Percentiles rank a stretch among this genome's conserved stretches.
Evolutionary conservation across 1,284 basidiomycete genomes (phyloP).

Genomic region (Megacollybia platyphylla): DNA sequence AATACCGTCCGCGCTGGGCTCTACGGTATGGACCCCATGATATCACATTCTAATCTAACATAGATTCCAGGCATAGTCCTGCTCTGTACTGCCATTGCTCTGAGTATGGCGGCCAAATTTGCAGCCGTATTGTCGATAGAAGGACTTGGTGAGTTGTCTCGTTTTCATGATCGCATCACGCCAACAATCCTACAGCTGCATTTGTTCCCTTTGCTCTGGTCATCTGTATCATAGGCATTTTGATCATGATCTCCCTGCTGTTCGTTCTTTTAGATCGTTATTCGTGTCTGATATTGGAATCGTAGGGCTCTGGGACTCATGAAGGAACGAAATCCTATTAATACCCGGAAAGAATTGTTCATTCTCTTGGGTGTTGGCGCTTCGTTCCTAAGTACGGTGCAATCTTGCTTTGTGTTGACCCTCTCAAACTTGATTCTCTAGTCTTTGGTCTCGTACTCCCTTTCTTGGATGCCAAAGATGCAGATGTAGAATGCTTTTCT

Average conservation of each 20-base stretch:
- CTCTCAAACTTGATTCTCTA: slow-evolving; percentile 14
- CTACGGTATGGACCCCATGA: slow-evolving; percentile 3
- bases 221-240: slow-evolving; percentile 53
- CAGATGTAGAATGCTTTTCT: slow-evolving; percentile 70
- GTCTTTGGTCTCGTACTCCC: slow-evolving; percentile 62
- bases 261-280: slow-evolving; percentile 19
- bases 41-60: neutral
- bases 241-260: slow-evolving; percentile 50
- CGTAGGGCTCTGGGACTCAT: slow-evolving; percentile 50
- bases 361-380: slow-evolving; percentile 36
- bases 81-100: slow-evolving; percentile 59
- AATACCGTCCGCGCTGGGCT: slow-evolving; percentile 36
- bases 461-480: slow-evolving; percentile 59
- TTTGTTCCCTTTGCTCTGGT: slow-evolving; percentile 77
- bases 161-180: neutral
- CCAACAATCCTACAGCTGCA: slow-evolving; percentile 36
- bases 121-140: slow-evolving; percentile 54
- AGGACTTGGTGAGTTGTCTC: slow-evolving; percentile 53
- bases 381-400: neutral
- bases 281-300: slow-evolving; percentile 1
- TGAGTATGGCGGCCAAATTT: slow-evolving; percentile 67
- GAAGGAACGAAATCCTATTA: slow-evolving; percentile 58
- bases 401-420: neutral
- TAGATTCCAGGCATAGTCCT: slow-evolving; percentile 39
- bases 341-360: slow-evolving; percentile 58